These are phyloP conservation scores for Yarrowia sp. DNA, from an alignment of 805 yeast species.

Conservation along the genomic window DNA sequence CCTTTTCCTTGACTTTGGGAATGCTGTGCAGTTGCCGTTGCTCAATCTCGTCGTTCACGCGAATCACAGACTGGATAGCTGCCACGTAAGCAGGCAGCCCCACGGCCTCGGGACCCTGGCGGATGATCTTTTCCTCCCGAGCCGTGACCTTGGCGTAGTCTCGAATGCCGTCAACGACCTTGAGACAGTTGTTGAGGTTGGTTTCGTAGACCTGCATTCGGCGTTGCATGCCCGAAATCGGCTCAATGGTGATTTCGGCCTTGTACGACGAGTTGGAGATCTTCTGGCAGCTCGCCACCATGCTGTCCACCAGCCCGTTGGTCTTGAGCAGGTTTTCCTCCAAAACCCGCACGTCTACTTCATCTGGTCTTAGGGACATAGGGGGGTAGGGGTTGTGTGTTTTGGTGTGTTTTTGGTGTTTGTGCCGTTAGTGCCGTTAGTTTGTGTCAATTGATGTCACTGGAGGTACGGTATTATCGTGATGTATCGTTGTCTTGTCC, in stretches of 20 bases:
- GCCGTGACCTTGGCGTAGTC: conserved; percentile 56
- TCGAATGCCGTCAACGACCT: conserved; percentile 46
- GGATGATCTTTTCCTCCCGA: conserved; percentile 51
- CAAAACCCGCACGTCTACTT: conserved; percentile 74
- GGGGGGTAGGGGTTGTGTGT: not conserved
- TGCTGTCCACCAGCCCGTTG: conserved; percentile 60
- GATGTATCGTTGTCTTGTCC: no score
- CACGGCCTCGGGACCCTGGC: conserved; percentile 44
- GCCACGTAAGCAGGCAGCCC: conserved; percentile 44
- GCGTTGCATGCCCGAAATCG: conserved; percentile 70
- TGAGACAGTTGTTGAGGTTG: conserved; percentile 51
- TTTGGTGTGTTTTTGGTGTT: not conserved
- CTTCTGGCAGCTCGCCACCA: conserved; percentile 61
- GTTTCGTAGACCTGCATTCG: conserved; percentile 60
- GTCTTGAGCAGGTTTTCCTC: conserved; percentile 74
- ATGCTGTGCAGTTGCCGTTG: conserved; percentile 52
- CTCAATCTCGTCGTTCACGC: conserved; percentile 45
- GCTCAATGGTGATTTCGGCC: conserved; percentile 71
- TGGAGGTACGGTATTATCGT: no score
- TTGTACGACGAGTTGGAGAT: conserved; percentile 61
- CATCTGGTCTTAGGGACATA: conserved; percentile 39
- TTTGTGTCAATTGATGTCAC: not conserved
- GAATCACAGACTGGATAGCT: conserved; percentile 44
- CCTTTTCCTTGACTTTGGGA: conserved; percentile 69
- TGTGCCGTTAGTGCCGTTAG: not conserved